Evolutionary conservation across 352 stramenopile species (phyloP).

Genomic region (Phytophthora pseudosyringae): DNA sequence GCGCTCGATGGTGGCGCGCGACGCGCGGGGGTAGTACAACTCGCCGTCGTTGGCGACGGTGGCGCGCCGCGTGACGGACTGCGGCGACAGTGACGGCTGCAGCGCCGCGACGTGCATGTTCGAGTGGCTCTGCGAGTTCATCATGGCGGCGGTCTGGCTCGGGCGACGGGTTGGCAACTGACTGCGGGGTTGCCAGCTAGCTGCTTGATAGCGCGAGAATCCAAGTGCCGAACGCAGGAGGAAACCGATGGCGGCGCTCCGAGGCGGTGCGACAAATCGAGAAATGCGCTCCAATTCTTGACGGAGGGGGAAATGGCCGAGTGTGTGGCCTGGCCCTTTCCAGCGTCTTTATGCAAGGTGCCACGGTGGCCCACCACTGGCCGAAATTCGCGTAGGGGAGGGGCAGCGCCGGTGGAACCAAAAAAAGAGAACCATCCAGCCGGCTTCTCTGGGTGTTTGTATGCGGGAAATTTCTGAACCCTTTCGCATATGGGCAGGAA

Average conservation of each 20-base stretch:
- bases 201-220: constrained; percentile 6
- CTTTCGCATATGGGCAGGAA: constrained; percentile 11
- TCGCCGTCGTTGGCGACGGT: constrained; percentile 49
- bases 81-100: constrained; percentile 49
- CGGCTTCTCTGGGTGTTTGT: constrained; percentile 4
- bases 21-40: constrained; percentile 25
- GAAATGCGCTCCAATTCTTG: constrained; percentile 20
- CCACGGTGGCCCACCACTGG: constrained; percentile 12
- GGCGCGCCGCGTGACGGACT: constrained; percentile 46
- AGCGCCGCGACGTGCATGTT: constrained; percentile 47
- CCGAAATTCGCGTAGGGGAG: constrained; percentile 15
- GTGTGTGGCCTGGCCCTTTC: constrained; percentile 13
- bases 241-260: constrained; percentile 19
- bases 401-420: not conserved
- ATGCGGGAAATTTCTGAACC: not conserved
- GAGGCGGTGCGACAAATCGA: constrained; percentile 24
- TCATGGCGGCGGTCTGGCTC: constrained; percentile 10
- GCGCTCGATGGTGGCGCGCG: constrained; percentile 50
- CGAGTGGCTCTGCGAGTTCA: constrained; percentile 37
- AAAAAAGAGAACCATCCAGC: constrained; percentile 13
- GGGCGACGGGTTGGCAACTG: constrained; percentile 15
- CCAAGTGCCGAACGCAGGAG: constrained; percentile 10
- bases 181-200: not conserved
- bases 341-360: constrained; percentile 19
- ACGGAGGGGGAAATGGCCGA: not conserved